Base-by-base conservation (phyloP, 352 stramenopile species). In the Aphanomyces euteiches region DNA sequence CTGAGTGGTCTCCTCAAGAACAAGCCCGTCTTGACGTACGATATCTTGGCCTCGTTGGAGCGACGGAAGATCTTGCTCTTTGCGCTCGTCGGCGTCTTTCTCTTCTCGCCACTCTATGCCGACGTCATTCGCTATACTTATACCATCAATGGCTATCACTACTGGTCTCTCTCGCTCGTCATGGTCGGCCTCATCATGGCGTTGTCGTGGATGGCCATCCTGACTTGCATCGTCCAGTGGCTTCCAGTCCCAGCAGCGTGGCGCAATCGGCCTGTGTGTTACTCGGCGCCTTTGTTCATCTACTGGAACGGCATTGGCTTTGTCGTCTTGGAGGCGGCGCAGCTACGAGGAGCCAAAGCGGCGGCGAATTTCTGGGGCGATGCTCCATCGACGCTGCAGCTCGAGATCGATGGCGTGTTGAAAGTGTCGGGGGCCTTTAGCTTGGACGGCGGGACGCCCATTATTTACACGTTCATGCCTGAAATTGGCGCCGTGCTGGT, bases 1-100 rank as follows among this genome's bases (percentile, higher is more conserved):
- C 19, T 43, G 7, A 53, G 38, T 3, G 57, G 57, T 8, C 15
- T 69, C 13, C 19, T 69, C 13, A 38, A 43, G 6, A 34, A 48
- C 63, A 69, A 69, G 3, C 63, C 63, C 3, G 63, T 69, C 34
- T 60, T 69, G 50, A 69, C 63, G 28, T 69, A 69, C 36, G 63
- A 69, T 39, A 47, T 69, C 19, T 4, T 69, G 6, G 54, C 43
- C 5, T 17, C 37, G 5, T 17, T 69, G 5, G 63, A 69, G 34
- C 47, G 63, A 7, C 63, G 63, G 6, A 36, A 41, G 41, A 3
- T 69, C 10, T 12, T 69, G 6, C 47, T 69, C 3, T 7, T 69
- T 15, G 6, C 47, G 4, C 7, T 69, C 43, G 50, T 58, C 36
- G 50, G 50, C 15, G 36, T 21, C 15, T 50, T 50, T 2, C 43